phyloP scores from a whole-genome alignment of 345 rosid species.

The Linum lewisii region DNA sequence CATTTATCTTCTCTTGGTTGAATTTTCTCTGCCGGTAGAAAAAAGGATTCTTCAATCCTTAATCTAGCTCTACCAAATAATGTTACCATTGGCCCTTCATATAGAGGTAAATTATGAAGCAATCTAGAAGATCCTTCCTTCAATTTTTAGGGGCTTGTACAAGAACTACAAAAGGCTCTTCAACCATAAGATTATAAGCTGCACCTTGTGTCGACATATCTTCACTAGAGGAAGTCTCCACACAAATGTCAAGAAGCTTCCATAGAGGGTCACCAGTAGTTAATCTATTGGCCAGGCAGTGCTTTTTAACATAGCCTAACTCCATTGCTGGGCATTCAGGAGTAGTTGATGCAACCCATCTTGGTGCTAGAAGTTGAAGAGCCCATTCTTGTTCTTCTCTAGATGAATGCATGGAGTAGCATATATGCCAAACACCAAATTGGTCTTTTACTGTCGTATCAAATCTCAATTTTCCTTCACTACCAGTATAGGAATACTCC shows the following conservation, averaged over 20 bases:
- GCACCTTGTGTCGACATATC: slow-evolving; percentile 15
- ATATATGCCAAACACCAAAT: slow-evolving; percentile 83
- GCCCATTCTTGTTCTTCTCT: slow-evolving; percentile 72
- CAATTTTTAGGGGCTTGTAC: slow-evolving; percentile 18
- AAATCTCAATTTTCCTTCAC: slow-evolving; percentile 37
- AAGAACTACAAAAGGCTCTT: slow-evolving; percentile 19
- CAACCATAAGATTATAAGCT: slow-evolving; percentile 17
- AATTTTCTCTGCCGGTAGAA: slow-evolving; percentile 3
- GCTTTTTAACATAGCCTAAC: slow-evolving; percentile 52
- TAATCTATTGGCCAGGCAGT: slow-evolving; percentile 36
- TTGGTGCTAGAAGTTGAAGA: slow-evolving; percentile 57
- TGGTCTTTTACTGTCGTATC: slow-evolving; percentile 62
- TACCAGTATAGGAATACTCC: slow-evolving; percentile 24
- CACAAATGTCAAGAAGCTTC: slow-evolving; percentile 65
- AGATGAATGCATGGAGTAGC: slow-evolving; percentile 85
- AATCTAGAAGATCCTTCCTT: slow-evolving; percentile 16
- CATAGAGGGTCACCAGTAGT: slow-evolving; percentile 50
- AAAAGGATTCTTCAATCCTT: slow-evolving; percentile 26
- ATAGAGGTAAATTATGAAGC: slow-evolving; percentile 29
- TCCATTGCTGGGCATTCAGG: slow-evolving; percentile 73
- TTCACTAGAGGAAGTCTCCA: slow-evolving; percentile 27
- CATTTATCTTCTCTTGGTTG: neutral
- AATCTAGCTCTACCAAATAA: slow-evolving; percentile 71
- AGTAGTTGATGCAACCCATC: slow-evolving; percentile 74
- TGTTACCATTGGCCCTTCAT: slow-evolving; percentile 39